phyloP scores from a whole-genome alignment of 768 basidiomycete genomes.

The Tricholoma hemisulphureum region DNA sequence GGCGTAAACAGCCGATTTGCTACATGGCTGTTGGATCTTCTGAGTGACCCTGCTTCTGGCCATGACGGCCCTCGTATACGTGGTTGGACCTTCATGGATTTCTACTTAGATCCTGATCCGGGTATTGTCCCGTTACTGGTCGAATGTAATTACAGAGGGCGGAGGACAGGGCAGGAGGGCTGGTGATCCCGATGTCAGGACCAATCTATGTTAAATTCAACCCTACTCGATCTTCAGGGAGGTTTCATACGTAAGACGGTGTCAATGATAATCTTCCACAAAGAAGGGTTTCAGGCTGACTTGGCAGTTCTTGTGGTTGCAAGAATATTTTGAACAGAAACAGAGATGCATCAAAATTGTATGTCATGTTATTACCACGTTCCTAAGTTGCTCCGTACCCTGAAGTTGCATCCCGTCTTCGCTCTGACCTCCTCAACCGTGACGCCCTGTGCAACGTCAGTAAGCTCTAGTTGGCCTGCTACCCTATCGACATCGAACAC shows the following conservation, averaged over 20 bases:
- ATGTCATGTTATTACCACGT: constrained; percentile 35
- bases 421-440: constrained; percentile 79
- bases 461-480: constrained; percentile 69
- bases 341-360: neutral
- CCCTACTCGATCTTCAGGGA: too few relatives aligned
- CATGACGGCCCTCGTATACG: constrained; percentile 48
- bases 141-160: constrained; percentile 73
- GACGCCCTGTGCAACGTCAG: constrained; percentile 82
- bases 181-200: constrained; percentile 10
- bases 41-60: constrained; percentile 27
- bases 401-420: constrained; percentile 87
- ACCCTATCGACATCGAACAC: constrained; percentile 86
- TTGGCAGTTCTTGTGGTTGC: neutral
- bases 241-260: too few relatives aligned
- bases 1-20: constrained; percentile 81
- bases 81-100: constrained; percentile 80
- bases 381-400: constrained; percentile 51
- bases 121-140: constrained; percentile 64
- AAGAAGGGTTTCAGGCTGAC: too few relatives aligned
- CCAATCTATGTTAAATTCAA: neutral
- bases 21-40: constrained; percentile 62
- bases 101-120: constrained; percentile 57
- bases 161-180: constrained; percentile 20
- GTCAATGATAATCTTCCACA: too few relatives aligned
- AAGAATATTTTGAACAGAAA: neutral